Percentiles rank a stretch among this genome's conserved stretches.
Conservation (phyloP, 805 yeast genomes). For the Candida piceae region DNA sequence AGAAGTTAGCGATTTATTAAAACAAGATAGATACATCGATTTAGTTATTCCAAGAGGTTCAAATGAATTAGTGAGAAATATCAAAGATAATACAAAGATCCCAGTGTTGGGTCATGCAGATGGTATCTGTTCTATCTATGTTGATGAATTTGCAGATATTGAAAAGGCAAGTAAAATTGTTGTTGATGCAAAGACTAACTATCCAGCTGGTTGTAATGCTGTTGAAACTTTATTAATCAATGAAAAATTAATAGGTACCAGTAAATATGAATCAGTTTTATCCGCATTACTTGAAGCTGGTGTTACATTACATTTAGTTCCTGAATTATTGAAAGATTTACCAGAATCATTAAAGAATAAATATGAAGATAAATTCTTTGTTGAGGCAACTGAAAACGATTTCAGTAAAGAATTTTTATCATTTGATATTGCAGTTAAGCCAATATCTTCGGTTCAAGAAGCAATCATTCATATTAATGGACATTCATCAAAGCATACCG, state of each 20-base stretch:
- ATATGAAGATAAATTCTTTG: constrained; percentile 25
- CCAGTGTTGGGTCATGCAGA: constrained; percentile 99
- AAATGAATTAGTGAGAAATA: constrained; percentile 80
- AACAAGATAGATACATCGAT: constrained; percentile 86
- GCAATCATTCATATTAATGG: constrained; percentile 85
- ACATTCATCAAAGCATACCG: constrained; percentile 97
- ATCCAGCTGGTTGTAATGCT: constrained; percentile 99
- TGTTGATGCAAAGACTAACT: constrained; percentile 88
- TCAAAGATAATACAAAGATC: constrained; percentile 83
- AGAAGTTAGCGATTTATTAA: constrained; percentile 78
- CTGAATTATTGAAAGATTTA: constrained; percentile 37
- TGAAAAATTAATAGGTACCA: constrained; percentile 30
- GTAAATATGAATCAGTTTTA: constrained; percentile 15
- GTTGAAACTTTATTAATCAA: constrained; percentile 79
- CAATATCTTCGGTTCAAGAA: constrained; percentile 51
- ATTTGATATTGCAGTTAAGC: constrained; percentile 71
- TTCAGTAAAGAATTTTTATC: constrained; percentile 83
- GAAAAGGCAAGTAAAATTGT: constrained; percentile 70
- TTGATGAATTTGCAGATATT: constrained; percentile 73
- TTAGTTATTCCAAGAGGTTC: constrained; percentile 98
- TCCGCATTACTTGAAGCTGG: constrained; percentile 48
- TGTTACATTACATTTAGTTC: constrained; percentile 70
- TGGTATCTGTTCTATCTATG: constrained; percentile 87
- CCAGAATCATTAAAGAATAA: constrained; percentile 13
- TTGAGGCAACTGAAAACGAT: constrained; percentile 56